These are phyloP conservation scores for Pinus albicaulis DNA, from an alignment of 75 land plant genomes.

Conservation along the genomic window DNA sequence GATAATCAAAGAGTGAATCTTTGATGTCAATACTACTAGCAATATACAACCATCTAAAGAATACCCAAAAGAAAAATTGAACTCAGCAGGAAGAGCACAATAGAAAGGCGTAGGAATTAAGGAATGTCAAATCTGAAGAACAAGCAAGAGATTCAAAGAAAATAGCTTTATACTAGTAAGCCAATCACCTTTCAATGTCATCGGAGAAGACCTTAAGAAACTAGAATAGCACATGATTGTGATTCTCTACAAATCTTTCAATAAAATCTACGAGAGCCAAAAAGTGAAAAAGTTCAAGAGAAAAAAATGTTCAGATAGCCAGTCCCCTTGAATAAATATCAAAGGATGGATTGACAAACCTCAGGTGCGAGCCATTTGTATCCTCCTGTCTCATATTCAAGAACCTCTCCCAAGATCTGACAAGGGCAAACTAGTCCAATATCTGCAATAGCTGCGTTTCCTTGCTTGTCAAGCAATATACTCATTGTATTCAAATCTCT, in stretches of 20 bases:
- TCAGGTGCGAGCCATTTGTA: constrained; percentile 87
- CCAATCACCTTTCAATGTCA: not conserved
- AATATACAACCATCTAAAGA: no score
- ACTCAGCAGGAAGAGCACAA: not conserved
- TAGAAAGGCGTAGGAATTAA: not conserved
- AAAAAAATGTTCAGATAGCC: not conserved
- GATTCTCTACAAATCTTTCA: not conserved
- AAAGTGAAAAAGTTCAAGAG: not conserved
- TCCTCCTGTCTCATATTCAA: constrained; percentile 71
- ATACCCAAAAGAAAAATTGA: not conserved
- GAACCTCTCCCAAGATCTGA: constrained; percentile 52
- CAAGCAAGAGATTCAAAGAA: not conserved
- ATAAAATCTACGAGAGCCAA: not conserved
- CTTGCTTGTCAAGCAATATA: constrained; percentile 57
- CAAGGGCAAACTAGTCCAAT: constrained; percentile 57
- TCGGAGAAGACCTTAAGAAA: constrained; percentile 4
- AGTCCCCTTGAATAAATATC: not conserved
- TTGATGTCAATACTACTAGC: no score
- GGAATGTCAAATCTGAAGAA: not conserved
- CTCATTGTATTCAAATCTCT: constrained; percentile 67
- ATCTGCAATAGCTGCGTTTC: constrained; percentile 74
- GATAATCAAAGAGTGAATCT: no score
- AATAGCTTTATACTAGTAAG: no score
- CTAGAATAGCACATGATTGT: not conserved
- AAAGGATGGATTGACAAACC: constrained; percentile 33